A percentile compares a stretch with the other conserved stretches of the same genome.
These are phyloP conservation scores for Colletotrichum australisinense DNA, from an alignment of 2,329 filamentous ascomycete species.

Conservation along the genomic window DNA sequence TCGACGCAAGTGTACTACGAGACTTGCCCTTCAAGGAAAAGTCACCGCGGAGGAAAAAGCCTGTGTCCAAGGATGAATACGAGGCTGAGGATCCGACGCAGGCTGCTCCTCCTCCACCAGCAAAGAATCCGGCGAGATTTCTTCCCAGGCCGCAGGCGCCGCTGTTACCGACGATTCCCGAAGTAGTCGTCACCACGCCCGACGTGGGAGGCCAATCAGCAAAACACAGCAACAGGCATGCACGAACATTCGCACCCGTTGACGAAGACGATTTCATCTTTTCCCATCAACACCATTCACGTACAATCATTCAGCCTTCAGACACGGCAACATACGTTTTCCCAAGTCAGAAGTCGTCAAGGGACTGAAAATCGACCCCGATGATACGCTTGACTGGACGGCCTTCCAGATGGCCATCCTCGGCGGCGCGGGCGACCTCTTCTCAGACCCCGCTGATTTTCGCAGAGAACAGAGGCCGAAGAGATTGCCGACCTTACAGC, in stretches of 20 bases:
- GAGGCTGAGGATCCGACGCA: not conserved
- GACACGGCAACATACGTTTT: conserved; percentile 67
- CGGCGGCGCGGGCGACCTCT: conserved; percentile 65
- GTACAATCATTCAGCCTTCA: conserved; percentile 59
- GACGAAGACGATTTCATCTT: conserved; percentile 60
- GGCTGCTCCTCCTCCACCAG: conserved; percentile 45
- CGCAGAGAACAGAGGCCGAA: conserved; percentile 53
- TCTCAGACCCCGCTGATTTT: conserved; percentile 55
- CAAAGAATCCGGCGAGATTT: conserved; percentile 42
- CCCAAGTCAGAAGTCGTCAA: conserved; percentile 55
- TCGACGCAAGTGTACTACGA: conserved; percentile 38
- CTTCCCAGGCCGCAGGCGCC: conserved; percentile 30
- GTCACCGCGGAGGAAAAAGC: conserved; percentile 15
- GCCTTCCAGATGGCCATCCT: conserved; percentile 74
- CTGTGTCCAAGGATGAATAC: conserved; percentile 17
- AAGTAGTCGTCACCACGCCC: conserved; percentile 43
- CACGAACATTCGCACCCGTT: conserved; percentile 39
- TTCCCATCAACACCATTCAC: conserved; percentile 61
- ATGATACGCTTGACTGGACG: conserved; percentile 70
- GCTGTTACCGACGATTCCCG: conserved; percentile 55
- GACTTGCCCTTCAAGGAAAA: conserved; percentile 40
- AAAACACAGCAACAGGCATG: conserved; percentile 5
- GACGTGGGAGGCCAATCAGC: conserved; percentile 10
- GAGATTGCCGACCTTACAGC: conserved; percentile 59
- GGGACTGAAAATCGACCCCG: conserved; percentile 52